A percentile compares a stretch with the other conserved stretches of the same genome.
phyloP scores from a whole-genome alignment of 2,329 filamentous ascomycete genomes.

The Lachnellula cervina region DNA sequence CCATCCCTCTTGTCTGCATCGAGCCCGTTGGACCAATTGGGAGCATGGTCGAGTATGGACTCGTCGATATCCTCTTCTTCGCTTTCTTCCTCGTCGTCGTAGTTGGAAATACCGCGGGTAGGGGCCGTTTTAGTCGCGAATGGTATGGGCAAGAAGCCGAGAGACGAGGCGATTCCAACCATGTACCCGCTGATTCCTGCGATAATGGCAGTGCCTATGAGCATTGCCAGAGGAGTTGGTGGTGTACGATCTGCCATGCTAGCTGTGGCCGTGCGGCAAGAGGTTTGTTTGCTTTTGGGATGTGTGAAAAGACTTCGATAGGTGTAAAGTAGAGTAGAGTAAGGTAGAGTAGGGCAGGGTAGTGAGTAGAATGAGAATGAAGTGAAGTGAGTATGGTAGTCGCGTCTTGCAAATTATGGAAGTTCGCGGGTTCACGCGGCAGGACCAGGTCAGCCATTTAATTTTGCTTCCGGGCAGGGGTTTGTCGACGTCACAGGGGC shows the following conservation, averaged over 20 bases:
- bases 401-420: neutral
- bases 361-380: neutral
- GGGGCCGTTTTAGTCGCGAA: conserved; percentile 30
- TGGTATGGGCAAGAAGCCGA: conserved; percentile 66
- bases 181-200: conserved; percentile 74
- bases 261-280: neutral
- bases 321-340: too few species aligned
- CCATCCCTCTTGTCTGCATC: conserved; percentile 57
- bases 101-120: conserved; percentile 47
- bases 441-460: too few species aligned
- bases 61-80: conserved; percentile 63
- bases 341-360: neutral
- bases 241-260: conserved; percentile 27
- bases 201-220: conserved; percentile 69
- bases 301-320: neutral
- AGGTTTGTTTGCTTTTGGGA: neutral
- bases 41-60: conserved; percentile 57
- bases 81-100: conserved; percentile 59
- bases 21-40: conserved; percentile 60
- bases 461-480: neutral
- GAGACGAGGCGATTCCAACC: conserved; percentile 64
- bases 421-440: neutral
- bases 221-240: conserved; percentile 42
- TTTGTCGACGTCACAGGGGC: neutral
- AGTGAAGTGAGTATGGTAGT: neutral